Base-by-base conservation (phyloP, 2,329 filamentous ascomycete genomes). In the Massarina eburnea region DNA sequence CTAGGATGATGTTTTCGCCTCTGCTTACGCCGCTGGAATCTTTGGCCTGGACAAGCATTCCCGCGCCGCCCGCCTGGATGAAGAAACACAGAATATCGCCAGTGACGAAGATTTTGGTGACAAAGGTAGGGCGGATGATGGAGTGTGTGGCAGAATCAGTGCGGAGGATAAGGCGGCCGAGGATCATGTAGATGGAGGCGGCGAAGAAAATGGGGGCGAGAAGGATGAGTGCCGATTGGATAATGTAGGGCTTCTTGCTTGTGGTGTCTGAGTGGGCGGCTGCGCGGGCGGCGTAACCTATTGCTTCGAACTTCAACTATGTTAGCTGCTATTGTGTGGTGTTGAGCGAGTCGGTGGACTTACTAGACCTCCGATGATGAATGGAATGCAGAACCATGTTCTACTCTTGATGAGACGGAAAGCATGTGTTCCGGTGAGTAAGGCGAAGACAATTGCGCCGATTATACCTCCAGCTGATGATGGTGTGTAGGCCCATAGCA, bases 61-160 rank as follows among this genome's bases (percentile, higher is more conserved):
- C 74, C n/a, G 71, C 73, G 15, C 75, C 76, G 33, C 61, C 64
- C 7, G 66, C 66, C 57, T 82, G 79, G 4, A 80, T 58, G 3
- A 73, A 26, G 54, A 83, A 77, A 1, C 73, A 75, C 10, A 79
- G 39, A 4, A 80, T 57, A 54, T 82, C 80, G 21, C 78, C 76
- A 4, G 56, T 27, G 4, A 83, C 78, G 49, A 82, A 82, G 20
- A 76, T 66, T 38, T 71, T 76, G 3, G 79, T 81, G 10, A 81
- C 58, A 67, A 73, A 73, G 9, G 46, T 64, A 1, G 66, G 57
- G 5, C 59, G 53, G 39, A 79, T 67, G 18, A 76, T 40, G 0
- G 75, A 73, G 47, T 70, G 62, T 1, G 60, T 38, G 12, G 70
- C 61, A 1, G 68, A 73, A 18, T 73, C 58, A 1, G 72, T 58